These are phyloP conservation scores for Sorghum bicolor DNA, from an alignment of 176 grass and related monocot genomes.

Conservation along the genomic window Sorghum_bicolor_NCBIv3 NC_012871.2:57018501-57019000, in stretches of 20 bases:
- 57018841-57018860: conserved; percentile 7
- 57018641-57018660: neutral
- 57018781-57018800: neutral
- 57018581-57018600: conserved; percentile 20
- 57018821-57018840: neutral
- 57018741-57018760: conserved; percentile 79
- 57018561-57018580: conserved; percentile 36
- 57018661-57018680: neutral
- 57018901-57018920: conserved; percentile 87
- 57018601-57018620: neutral
- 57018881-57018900: conserved; percentile 5
- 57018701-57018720: conserved; percentile 50
- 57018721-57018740: conserved; percentile 60
- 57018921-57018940: conserved; percentile 90
- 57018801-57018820: neutral
- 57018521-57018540: conserved; percentile 45
- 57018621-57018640: neutral
- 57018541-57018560: conserved; percentile 33
- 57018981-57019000: conserved; percentile 61
- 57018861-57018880: neutral
- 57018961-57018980: conserved; percentile 79
- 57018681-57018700: conserved; percentile 9
- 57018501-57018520: conserved; percentile 64
- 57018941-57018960: conserved; percentile 64
- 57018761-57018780: conserved; percentile 53